Evolutionary conservation across 176 grass and related monocot genomes (phyloP).

Genomic region (Hyparrhenia diplandra): DNA sequence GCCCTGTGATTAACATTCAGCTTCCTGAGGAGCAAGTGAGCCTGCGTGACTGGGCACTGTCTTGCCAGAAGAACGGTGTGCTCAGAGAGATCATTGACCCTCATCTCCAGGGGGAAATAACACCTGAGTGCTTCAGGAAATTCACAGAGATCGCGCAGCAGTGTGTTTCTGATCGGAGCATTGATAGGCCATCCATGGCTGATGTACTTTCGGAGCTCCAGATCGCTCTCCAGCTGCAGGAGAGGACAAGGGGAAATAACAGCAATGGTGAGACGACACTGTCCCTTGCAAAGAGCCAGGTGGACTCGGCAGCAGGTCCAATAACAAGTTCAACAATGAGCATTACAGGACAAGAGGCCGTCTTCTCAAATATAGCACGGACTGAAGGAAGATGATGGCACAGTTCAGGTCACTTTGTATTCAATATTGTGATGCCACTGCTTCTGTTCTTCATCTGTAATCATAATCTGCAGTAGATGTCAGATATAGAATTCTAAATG

Average conservation of each 20-base stretch:
- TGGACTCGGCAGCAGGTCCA: not conserved
- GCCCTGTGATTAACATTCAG: not conserved
- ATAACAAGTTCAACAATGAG: not conserved
- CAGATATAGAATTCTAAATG: too few relatives aligned
- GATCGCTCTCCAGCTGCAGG: slow-evolving; percentile 35
- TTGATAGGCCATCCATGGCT: slow-evolving; percentile 27
- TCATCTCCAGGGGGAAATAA: not conserved
- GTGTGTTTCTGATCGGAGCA: slow-evolving; percentile 22
- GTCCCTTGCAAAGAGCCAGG: too few relatives aligned
- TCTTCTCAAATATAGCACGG: not conserved
- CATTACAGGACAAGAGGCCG: not conserved
- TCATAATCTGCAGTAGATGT: too few relatives aligned
- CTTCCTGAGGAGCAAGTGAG: slow-evolving; percentile 31
- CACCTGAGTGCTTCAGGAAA: slow-evolving; percentile 12
- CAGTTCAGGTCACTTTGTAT: not conserved
- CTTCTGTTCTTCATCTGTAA: too few relatives aligned
- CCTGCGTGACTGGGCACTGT: slow-evolving; percentile 23
- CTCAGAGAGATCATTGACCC: slow-evolving; percentile 26
- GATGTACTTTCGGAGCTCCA: slow-evolving; percentile 35
- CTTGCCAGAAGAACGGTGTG: slow-evolving; percentile 3
- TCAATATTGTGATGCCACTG: not conserved
- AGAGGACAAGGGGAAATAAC: not conserved
- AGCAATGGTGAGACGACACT: too few relatives aligned
- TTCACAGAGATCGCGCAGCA: slow-evolving; percentile 26
- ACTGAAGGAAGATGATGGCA: slow-evolving; percentile 6